phyloP scores from a whole-genome alignment of 164 flowering plant species.

The Tinospora cordifolia region DNA sequence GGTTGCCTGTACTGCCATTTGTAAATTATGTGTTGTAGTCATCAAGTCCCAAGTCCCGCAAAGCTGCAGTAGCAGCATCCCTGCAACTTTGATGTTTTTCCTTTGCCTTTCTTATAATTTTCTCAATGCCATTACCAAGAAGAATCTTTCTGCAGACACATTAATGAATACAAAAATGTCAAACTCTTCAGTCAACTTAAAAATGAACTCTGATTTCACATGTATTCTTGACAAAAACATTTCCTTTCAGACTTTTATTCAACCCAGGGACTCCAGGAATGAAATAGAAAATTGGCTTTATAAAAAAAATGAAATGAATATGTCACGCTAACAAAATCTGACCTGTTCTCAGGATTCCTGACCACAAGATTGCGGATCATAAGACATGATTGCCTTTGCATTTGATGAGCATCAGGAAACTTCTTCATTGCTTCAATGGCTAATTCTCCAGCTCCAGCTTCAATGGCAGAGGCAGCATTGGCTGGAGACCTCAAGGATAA shows the following conservation, averaged over 20 bases:
- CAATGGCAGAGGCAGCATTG: conserved; percentile 75
- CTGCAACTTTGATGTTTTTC: conserved; percentile 67
- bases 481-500: conserved; percentile 77
- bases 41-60: conserved; percentile 84
- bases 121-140: conserved; percentile 72
- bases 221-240: not conserved
- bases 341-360: conserved; percentile 87
- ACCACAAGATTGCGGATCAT: conserved; percentile 91
- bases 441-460: conserved; percentile 92
- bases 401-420: conserved; percentile 60
- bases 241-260: not conserved
- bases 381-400: conserved; percentile 73
- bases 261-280: not conserved
- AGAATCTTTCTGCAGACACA: conserved; percentile 48
- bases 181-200: not conserved
- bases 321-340: conserved; percentile 10
- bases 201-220: not conserved
- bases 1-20: not conserved
- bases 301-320: not conserved
- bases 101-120: conserved; percentile 68
- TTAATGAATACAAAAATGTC: not conserved
- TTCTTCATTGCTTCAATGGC: conserved; percentile 75
- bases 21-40: conserved; percentile 51
- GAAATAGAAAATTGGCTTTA: too few species aligned
- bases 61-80: conserved; percentile 80